Base-by-base conservation (phyloP, 345 rosid species). In the Hypericum androsaemum region DNA sequence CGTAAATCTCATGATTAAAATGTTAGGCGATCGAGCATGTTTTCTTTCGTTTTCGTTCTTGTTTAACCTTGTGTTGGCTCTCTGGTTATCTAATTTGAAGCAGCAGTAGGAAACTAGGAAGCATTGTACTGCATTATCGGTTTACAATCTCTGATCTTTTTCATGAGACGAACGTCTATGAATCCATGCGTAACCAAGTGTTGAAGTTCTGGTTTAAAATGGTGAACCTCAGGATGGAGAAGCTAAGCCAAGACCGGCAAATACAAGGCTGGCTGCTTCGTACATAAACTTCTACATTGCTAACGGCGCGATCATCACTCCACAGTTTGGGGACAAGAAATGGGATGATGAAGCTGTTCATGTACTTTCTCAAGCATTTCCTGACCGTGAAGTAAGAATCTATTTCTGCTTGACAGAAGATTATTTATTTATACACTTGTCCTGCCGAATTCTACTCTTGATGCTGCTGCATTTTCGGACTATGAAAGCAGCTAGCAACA, bases 231-330 rank as follows among this genome's bases (percentile, higher is more conserved):
- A 81, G 89, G 83, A 64, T 38, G 78, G 75, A 48, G 87, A 81
- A 22, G 86, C 78, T 35, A 77, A 71, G 66, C 71, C 87, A 36
- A 75, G 97, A 59, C 57, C 45, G 36, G 53, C 88, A 4, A 86
- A 80, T 6, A 88, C 88, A 50, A 81, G 96, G 76, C 88, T 89
- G 39, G 97, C 97, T 43, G 86, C 89, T 11, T 85, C 97, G 0
- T 89, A 86, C 37, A 75, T 76, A 54, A 89, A 83, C 60, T 89
- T 85, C 67, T 89, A 89, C 51, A 83, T 89, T 10, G 81, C 75
- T 3, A 85, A 83, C 54, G 85, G 89, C 63, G 89, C 78, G 46
- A 71, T 89, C 39, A 81, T 89, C 22, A 58, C 54, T 7, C 96
- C 96, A 9, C 89, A 73, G 44, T 92, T 88, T 17, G 96, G 96